Percentiles rank a stretch among this genome's conserved stretches.
phyloP scores from a whole-genome alignment of 331 rosid species.

The Erythrophleum ivorense region DNA sequence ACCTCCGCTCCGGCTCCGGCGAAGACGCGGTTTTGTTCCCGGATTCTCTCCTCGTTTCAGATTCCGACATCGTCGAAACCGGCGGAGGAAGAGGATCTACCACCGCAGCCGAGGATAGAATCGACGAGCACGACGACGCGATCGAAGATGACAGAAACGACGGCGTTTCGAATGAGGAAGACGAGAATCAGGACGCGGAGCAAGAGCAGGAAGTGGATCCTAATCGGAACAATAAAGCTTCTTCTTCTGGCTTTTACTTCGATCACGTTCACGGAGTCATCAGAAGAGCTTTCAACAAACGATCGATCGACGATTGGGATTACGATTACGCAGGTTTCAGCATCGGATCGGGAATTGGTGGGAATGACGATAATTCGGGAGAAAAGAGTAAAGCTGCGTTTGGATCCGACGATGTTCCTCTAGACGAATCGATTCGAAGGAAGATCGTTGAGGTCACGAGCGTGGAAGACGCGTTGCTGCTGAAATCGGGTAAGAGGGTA shows the following conservation, averaged over 20 bases:
- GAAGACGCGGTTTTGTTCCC: too few species aligned
- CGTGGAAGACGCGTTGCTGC: slow-evolving; percentile 68
- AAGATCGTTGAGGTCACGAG: slow-evolving; percentile 42
- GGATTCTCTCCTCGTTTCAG: too few species aligned
- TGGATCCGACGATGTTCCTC: slow-evolving; percentile 78
- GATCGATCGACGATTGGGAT: slow-evolving; percentile 54
- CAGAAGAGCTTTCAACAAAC: slow-evolving; percentile 56
- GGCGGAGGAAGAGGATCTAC: too few species aligned
- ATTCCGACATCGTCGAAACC: too few species aligned
- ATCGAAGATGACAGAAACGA: too few species aligned
- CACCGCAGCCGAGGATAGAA: slow-evolving; percentile 61
- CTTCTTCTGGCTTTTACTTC: slow-evolving; percentile 65
- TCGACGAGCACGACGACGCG: slow-evolving; percentile 81
- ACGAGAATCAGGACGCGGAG: slow-evolving; percentile 46
- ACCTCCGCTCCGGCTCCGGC: slow-evolving; percentile 42
- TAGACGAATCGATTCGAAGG: slow-evolving; percentile 55
- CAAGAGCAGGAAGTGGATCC: slow-evolving; percentile 50
- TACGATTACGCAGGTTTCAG: slow-evolving; percentile 50
- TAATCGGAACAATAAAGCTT: slow-evolving; percentile 35
- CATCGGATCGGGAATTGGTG: too few species aligned
- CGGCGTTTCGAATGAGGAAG: too few species aligned
- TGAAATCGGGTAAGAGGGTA: slow-evolving; percentile 51
- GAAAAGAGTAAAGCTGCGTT: slow-evolving; percentile 55
- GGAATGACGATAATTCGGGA: too few species aligned
- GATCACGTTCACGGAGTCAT: slow-evolving; percentile 70